These are phyloP conservation scores for Candida golubevii DNA, from an alignment of 805 yeast species.

Conservation along the genomic window DNA sequence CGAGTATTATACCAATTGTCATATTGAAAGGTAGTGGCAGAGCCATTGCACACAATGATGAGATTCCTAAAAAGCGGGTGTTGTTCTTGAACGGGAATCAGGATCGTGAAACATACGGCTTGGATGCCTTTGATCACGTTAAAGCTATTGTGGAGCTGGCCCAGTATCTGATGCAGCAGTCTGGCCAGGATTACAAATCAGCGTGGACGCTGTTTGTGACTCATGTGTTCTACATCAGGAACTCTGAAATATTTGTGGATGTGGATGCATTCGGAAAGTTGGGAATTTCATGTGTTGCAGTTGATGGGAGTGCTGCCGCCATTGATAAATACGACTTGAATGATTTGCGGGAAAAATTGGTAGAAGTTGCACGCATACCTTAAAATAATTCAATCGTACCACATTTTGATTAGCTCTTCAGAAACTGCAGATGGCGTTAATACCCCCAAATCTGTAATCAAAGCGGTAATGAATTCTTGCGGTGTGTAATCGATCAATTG, in stretches of 20 bases:
- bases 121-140: conserved; percentile 58
- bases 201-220: conserved; percentile 51
- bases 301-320: conserved; percentile 22
- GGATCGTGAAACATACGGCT: conserved; percentile 77
- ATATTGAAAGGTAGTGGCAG: conserved; percentile 69
- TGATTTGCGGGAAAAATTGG: conserved; percentile 28
- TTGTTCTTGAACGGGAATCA: conserved; percentile 66
- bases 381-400: conserved; percentile 68
- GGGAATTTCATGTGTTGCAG: conserved; percentile 47
- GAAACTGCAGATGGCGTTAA: conserved; percentile 96
- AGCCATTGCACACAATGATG: conserved; percentile 38
- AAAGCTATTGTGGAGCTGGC: conserved; percentile 53
- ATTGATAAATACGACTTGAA: conserved; percentile 36
- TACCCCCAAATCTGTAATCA: conserved; percentile 94
- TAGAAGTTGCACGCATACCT: neutral
- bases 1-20: conserved; percentile 78
- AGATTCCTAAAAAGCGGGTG: conserved; percentile 41
- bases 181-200: conserved; percentile 13
- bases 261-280: conserved; percentile 29
- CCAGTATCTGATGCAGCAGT: conserved; percentile 42
- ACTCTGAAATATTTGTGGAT: conserved; percentile 50
- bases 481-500: conserved; percentile 84
- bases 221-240: conserved; percentile 54
- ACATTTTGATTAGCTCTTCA: conserved; percentile 96
- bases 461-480: conserved; percentile 90